Evolutionary conservation across 208 protist genomes (phyloP).

Genomic region (Porcisia hertigi): DNA sequence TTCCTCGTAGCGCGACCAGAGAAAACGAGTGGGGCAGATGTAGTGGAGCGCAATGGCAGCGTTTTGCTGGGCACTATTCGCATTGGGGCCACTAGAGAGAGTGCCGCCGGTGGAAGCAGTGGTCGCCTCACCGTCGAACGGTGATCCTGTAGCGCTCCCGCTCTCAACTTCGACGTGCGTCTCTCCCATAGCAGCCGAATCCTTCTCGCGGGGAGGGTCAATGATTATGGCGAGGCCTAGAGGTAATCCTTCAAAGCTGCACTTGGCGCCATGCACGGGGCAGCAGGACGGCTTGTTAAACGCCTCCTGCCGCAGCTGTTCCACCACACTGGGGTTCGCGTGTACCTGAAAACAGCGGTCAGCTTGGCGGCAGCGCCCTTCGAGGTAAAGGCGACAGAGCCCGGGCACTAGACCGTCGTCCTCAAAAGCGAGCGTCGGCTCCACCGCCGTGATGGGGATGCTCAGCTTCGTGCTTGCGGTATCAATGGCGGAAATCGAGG

Average conservation of each 20-base stretch:
- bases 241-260: slow-evolving; percentile 70
- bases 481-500: slow-evolving; percentile 73
- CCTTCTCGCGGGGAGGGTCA: slow-evolving; percentile 30
- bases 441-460: slow-evolving; percentile 64
- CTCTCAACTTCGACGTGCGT: slow-evolving; percentile 19
- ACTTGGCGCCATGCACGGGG: slow-evolving; percentile 66
- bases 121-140: slow-evolving; percentile 24
- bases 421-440: slow-evolving; percentile 72
- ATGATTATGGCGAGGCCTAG: slow-evolving; percentile 72
- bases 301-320: slow-evolving; percentile 62
- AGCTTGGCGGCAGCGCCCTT: slow-evolving; percentile 75
- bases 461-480: slow-evolving; percentile 81
- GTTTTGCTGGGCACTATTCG: slow-evolving; percentile 23
- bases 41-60: slow-evolving; percentile 57
- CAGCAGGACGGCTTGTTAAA: slow-evolving; percentile 72
- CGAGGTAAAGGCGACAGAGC: slow-evolving; percentile 79
- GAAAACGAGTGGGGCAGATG: slow-evolving; percentile 66
- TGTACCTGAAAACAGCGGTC: slow-evolving; percentile 85
- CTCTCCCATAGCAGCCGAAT: neutral
- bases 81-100: slow-evolving; percentile 1
- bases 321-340: slow-evolving; percentile 56
- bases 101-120: slow-evolving; percentile 1
- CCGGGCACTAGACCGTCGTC: slow-evolving; percentile 82
- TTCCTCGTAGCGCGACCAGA: slow-evolving; percentile 70
- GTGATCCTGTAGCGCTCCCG: slow-evolving; percentile 15